Evolutionary conservation across 2,329 filamentous ascomycete genomes (phyloP).

Genomic region (Atkinsonella hypoxylon): DNA sequence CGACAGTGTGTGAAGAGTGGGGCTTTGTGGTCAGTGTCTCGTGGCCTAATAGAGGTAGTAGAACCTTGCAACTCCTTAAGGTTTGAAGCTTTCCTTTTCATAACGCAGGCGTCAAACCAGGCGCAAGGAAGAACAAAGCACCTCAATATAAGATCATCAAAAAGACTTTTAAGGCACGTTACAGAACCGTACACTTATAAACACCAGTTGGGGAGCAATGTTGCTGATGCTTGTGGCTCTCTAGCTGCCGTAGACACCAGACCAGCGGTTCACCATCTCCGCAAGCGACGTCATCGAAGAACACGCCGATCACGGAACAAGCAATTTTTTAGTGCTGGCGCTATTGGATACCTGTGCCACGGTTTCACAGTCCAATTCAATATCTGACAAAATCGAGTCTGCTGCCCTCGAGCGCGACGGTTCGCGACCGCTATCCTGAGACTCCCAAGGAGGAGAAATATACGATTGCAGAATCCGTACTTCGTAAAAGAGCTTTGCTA

Average conservation of each 20-base stretch:
- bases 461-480: background rate
- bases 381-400: background rate
- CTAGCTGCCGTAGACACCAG: background rate
- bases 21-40: background rate
- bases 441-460: background rate
- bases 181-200: no score
- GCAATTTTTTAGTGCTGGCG: background rate
- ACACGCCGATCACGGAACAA: background rate
- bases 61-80: background rate
- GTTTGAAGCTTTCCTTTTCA: background rate
- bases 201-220: background rate
- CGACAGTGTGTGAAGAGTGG: background rate
- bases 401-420: no score
- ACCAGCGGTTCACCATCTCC: background rate
- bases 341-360: background rate
- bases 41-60: background rate
- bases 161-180: no score
- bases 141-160: no score
- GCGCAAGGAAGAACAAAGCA: background rate
- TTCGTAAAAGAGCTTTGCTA: background rate
- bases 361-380: no score
- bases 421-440: background rate
- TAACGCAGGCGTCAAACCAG: background rate
- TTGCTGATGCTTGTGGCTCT: background rate
- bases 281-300: conserved; percentile 2